Evolutionary conservation across 192 early-diverging fungal species (phyloP).

Genomic region (Coemansia sp.): DNA sequence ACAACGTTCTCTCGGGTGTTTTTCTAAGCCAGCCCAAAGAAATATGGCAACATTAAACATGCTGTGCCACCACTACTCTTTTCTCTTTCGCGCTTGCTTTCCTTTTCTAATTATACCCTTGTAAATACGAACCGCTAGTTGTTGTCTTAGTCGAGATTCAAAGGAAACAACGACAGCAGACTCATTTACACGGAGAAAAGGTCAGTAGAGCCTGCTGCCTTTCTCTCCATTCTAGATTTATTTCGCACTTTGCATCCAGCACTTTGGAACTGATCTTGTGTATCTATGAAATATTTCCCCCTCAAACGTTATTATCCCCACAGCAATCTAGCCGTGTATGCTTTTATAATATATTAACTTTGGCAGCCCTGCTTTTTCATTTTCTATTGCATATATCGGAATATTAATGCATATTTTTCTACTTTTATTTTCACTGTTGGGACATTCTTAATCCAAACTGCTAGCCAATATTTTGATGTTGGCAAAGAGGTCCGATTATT

Average conservation of each 20-base stretch:
- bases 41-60: not conserved
- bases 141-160: no score
- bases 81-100: not conserved
- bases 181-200: no score
- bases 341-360: conserved; percentile 5
- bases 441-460: not conserved
- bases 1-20: not conserved
- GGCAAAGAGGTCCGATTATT: no score
- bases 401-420: conserved; percentile 9
- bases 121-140: not conserved
- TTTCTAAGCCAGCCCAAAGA: not conserved
- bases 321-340: conserved; percentile 9
- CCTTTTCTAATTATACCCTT: not conserved
- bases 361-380: not conserved
- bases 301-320: not conserved
- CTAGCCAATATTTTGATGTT: not conserved
- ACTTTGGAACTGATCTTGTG: not conserved
- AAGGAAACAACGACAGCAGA: no score
- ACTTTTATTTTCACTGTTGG: not conserved
- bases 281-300: not conserved
- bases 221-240: not conserved
- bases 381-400: conserved; percentile 2
- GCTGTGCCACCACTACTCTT: not conserved
- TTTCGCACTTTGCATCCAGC: not conserved
- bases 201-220: no score